Evolutionary conservation across 192 early-diverging fungal species (phyloP), one percentile per base, ranked within the genome.

Genomic region (Paraglomus brasilianum): DNA sequence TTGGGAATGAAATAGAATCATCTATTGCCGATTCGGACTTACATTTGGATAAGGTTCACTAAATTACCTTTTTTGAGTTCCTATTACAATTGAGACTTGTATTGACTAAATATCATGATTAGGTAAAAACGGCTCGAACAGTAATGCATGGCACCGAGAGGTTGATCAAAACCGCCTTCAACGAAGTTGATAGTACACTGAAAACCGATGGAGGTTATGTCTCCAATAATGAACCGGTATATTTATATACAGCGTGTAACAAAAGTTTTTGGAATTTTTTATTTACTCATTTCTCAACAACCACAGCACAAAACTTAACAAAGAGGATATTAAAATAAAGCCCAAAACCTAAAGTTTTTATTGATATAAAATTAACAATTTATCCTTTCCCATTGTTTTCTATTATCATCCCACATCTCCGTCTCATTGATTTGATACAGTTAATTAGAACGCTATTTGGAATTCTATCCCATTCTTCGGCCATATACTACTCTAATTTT

Each of bases 311-410:
- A n/a, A n/a, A n/a, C n/a, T n/a, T n/a, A n/a, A n/a, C n/a, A n/a
- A n/a, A n/a, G n/a, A n/a, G n/a, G n/a, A n/a, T n/a, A n/a, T n/a
- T n/a, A n/a, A n/a, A n/a, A n/a, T n/a, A n/a, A n/a, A n/a, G n/a
- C n/a, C n/a, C 46, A 11, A 47, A 11, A 47, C 46, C 46, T 15
- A 47, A 11, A 47, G 15, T 6, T 38, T 59, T 59, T 59, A 38
- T 7, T 19, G 4, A 38, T 7, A 59, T 38, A 59, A 59, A 59
- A 7, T 59, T 59, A 59, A 59, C 41, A 59, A 7, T 11, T 13
- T 30, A 60, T 60, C 6, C 57, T 60, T 60, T 60, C 57, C 57
- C 38, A 3, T 40, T 40, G 11, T 60, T 60, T 60, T 40, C 57
- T n/a, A 24, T 21, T 24, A 56, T 21, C 4, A 22, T 30, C 30